Base-by-base conservation (phyloP, 768 basidiomycete species). In the Collybia nuda region DNA sequence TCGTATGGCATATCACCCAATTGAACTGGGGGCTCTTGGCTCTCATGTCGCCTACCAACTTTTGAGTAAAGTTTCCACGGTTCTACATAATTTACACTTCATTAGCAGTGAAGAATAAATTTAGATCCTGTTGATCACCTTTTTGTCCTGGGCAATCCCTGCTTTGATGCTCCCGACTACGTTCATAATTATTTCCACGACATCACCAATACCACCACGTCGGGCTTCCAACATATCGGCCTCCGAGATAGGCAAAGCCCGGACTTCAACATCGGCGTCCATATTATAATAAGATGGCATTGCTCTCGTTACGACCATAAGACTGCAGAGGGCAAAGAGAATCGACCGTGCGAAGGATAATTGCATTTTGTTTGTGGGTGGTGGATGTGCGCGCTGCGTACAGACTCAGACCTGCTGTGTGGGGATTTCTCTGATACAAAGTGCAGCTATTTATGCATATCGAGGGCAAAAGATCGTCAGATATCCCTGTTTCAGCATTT, bases 1-100 rank as follows among this genome's bases (percentile, higher is more conserved):
- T 56, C 3, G 60, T 60, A 42, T 59, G 62, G 41, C 56, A 59
- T 7, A 51, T 43, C 7, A 60, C 52, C 48, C 56, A 61, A 48
- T 63, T 65, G 40, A 43, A 52, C n/a, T 44, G 29, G 3, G 44
- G 36, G 9, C 45, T 45, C 44, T 51, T 35, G 18, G 32, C 38
- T 12, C 38, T 19, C 22, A 43, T 28, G 37, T 40, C 37, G 15
- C 44, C 17, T 9, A 51, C 50, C 21, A 51, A 38, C 26, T 44
- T 36, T 9, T 29, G 21, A 17, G 50, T 51, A 19, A 44, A 51
- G 21, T 41, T 11, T 22, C 36, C 28, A 21, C 50, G 50, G 24
- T 44, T 26, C 43, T 44, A 18, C 17, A 28, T 44, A 12, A 15
- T 2, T 26, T 26, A 44, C 32, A 32, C 12, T 3, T 26, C 14